A percentile compares a stretch with the other conserved stretches of the same genome.
phyloP scores from a whole-genome alignment of 139 green algal genomes.

The Choricystis sp. region DNA sequence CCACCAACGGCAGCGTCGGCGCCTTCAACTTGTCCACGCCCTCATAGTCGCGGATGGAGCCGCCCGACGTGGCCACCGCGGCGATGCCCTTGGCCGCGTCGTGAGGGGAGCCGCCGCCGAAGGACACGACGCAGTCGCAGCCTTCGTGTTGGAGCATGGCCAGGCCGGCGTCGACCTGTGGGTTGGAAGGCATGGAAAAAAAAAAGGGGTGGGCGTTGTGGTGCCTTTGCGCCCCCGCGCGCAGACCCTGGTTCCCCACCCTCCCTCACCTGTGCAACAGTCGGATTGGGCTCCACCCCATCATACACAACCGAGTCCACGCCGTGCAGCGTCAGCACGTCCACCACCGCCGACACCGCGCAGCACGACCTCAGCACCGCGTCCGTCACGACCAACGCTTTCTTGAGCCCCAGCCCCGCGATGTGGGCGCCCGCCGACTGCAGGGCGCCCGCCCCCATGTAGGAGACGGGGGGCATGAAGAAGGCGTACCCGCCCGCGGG shows the following conservation, averaged over 20 bases:
- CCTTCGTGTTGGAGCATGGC: not conserved
- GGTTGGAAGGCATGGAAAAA: not conserved
- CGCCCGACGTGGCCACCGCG: slow-evolving; percentile 9
- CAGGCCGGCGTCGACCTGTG: slow-evolving; percentile 6
- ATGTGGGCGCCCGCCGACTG: not conserved
- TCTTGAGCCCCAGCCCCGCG: slow-evolving; percentile 5
- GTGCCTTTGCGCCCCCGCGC: too few species aligned
- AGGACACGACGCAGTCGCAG: slow-evolving; percentile 13
- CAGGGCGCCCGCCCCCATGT: slow-evolving; percentile 7
- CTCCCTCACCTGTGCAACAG: slow-evolving; percentile 1
- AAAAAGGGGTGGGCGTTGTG: not conserved
- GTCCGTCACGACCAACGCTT: slow-evolving; percentile 13
- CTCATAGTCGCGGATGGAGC: slow-evolving; percentile 10
- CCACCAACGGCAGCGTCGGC: slow-evolving; percentile 5
- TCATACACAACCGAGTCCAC: slow-evolving; percentile 4
- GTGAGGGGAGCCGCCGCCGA: slow-evolving; percentile 10
- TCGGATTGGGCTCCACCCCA: slow-evolving; percentile 8
- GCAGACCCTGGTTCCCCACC: too few species aligned
- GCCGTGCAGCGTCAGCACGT: slow-evolving; percentile 1
- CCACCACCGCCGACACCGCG: not conserved
- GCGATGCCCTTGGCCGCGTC: slow-evolving; percentile 12
- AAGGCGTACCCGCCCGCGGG: slow-evolving; percentile 8
- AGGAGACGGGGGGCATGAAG: slow-evolving; percentile 7
- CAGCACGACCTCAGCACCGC: slow-evolving; percentile 4
- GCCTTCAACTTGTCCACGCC: slow-evolving; percentile 3